Percentiles rank a stretch among this genome's conserved stretches.
Conservation (phyloP, 345 rosid species). For the Raphanus raphanistrum region DNA sequence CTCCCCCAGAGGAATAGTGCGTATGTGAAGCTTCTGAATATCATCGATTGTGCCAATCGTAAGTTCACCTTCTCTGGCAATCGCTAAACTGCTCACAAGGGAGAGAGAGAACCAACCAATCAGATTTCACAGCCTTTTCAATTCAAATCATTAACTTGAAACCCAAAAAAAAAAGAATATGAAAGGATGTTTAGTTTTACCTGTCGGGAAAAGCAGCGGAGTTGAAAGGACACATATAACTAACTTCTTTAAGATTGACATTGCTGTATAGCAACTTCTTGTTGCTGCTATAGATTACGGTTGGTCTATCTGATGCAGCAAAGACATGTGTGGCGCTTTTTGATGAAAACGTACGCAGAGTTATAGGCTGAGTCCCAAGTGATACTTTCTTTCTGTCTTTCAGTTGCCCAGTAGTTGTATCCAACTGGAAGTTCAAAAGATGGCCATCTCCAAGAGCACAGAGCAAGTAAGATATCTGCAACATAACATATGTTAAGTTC, state of each 20-base stretch:
- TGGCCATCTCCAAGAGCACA: conserved; percentile 99
- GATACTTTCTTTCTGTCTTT: conserved; percentile 92
- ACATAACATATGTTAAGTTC: conserved; percentile 24
- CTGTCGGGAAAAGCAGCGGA: conserved; percentile 99
- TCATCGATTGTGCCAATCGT: conserved; percentile 98
- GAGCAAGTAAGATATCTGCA: conserved; percentile 83
- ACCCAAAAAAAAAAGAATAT: conserved; percentile 24
- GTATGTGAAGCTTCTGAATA: conserved; percentile 98
- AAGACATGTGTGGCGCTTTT: conserved; percentile 88
- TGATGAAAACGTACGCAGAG: conserved; percentile 94
- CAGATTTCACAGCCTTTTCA: conserved; percentile 9
- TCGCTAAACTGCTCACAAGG: conserved; percentile 70
- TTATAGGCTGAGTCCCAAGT: conserved; percentile 96
- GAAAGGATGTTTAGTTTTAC: conserved; percentile 38
- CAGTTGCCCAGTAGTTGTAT: conserved; percentile 77
- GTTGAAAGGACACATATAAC: conserved; percentile 98
- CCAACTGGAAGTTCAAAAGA: conserved; percentile 83
- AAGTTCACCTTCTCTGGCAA: conserved; percentile 98
- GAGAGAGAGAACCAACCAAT: conserved; percentile 25
- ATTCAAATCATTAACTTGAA: background rate
- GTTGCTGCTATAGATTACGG: conserved; percentile 96
- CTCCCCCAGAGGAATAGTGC: conserved; percentile 96
- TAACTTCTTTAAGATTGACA: conserved; percentile 96
- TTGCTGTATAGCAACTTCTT: conserved; percentile 94
- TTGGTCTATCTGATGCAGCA: conserved; percentile 96